These are phyloP conservation scores for Aspergillus udagawae DNA, from an alignment of 2,329 filamentous ascomycete genomes.

Conservation along the genomic window DNA sequence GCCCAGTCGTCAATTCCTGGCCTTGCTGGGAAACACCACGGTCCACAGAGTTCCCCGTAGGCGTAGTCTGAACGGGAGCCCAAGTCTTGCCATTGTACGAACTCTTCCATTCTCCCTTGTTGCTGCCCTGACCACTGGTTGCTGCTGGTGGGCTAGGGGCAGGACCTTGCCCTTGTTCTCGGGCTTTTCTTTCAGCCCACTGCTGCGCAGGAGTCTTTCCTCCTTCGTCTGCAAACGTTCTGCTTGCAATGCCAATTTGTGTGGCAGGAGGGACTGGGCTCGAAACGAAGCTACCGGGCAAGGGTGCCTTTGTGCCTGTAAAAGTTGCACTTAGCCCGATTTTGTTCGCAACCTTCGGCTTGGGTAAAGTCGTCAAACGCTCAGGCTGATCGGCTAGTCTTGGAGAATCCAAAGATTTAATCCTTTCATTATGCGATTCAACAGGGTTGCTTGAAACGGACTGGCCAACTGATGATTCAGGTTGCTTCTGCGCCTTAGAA, in stretches of 20 bases:
- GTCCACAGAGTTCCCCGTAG: conserved; percentile 60
- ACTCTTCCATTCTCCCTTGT: conserved; percentile 78
- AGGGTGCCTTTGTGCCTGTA: conserved; percentile 82
- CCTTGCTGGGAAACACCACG: conserved; percentile 55
- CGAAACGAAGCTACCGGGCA: conserved; percentile 64
- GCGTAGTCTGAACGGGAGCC: conserved; percentile 73
- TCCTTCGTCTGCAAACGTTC: conserved; percentile 89
- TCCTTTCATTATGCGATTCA: conserved; percentile 48
- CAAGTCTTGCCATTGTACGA: conserved; percentile 86
- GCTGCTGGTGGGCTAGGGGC: conserved; percentile 44
- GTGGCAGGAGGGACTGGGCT: conserved; percentile 58
- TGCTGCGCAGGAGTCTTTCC: conserved; percentile 96
- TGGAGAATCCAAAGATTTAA: conserved; percentile 70
- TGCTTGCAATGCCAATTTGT: conserved; percentile 70
- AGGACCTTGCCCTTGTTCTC: conserved; percentile 58
- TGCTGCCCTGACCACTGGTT: conserved; percentile 55
- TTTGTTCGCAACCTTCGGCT: conserved; percentile 90
- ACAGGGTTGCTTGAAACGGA: conserved; percentile 44
- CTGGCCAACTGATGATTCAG: conserved; percentile 36
- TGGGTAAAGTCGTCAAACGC: conserved; percentile 80
- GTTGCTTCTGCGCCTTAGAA: conserved; percentile 69
- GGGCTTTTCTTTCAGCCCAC: conserved; percentile 96
- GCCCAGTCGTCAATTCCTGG: conserved; percentile 45
- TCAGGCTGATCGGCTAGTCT: conserved; percentile 70
- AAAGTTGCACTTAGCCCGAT: conserved; percentile 72